Evolutionary conservation across 495 filamentous ascomycete genomes (phyloP).

Genomic region (Trichoderma gamsii): DNA sequence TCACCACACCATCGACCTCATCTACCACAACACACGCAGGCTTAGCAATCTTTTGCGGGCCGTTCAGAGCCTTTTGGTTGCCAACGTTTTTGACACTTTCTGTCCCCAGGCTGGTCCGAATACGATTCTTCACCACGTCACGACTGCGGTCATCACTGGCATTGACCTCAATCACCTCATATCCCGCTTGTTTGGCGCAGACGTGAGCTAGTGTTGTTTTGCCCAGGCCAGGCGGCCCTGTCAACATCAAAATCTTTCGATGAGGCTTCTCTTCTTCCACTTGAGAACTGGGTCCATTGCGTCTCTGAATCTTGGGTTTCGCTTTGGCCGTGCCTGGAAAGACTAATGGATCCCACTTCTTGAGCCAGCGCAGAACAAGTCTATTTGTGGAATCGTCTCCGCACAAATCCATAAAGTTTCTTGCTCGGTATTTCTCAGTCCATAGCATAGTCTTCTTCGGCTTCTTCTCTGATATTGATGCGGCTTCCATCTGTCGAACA

Average conservation of each 20-base stretch:
- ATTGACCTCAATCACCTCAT: slow-evolving; percentile 88
- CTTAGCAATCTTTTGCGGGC: slow-evolving; percentile 66
- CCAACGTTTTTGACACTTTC: slow-evolving; percentile 84
- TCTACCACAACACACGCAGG: slow-evolving; percentile 93
- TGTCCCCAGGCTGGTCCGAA: slow-evolving; percentile 80
- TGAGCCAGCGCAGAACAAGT: slow-evolving; percentile 86
- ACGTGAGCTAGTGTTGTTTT: slow-evolving; percentile 97
- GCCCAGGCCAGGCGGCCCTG: slow-evolving; percentile 85
- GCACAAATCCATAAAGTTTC: slow-evolving; percentile 84
- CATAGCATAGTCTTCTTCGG: slow-evolving; percentile 54
- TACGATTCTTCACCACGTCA: slow-evolving; percentile 80
- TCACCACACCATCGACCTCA: slow-evolving; percentile 90
- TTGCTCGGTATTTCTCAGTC: slow-evolving; percentile 89
- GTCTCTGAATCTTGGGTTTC: slow-evolving; percentile 35
- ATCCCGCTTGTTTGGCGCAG: slow-evolving; percentile 89
- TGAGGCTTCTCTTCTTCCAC: slow-evolving; percentile 61
- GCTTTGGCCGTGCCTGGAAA: slow-evolving; percentile 65
- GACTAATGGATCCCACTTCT: slow-evolving; percentile 86
- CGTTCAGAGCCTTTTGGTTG: slow-evolving; percentile 50
- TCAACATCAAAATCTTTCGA: slow-evolving; percentile 80
- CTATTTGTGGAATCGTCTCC: slow-evolving; percentile 94
- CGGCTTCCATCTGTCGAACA: slow-evolving; percentile 32
- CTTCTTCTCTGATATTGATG: slow-evolving; percentile 33
- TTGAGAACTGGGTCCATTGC: slow-evolving; percentile 32
- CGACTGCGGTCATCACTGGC: slow-evolving; percentile 73